These are phyloP conservation scores for Flaveria sonorensis DNA, from an alignment of 129 eudicot species.

Conservation along the genomic window DNA sequence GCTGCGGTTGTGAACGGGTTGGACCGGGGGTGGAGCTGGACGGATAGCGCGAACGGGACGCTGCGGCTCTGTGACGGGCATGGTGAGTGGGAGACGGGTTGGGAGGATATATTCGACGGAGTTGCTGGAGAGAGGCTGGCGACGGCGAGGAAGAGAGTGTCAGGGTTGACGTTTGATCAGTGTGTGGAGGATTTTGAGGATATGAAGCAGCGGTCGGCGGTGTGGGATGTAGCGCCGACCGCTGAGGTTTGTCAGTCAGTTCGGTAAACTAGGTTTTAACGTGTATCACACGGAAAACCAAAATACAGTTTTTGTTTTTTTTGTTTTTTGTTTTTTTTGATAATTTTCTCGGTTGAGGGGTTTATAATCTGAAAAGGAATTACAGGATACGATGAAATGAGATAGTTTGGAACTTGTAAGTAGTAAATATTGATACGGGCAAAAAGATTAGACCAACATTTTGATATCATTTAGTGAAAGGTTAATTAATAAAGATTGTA, in stretches of 20 bases:
- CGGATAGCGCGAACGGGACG: conserved; percentile 53
- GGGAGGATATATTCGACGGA: conserved; percentile 66
- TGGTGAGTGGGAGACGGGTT: conserved; percentile 76
- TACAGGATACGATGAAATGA: background rate
- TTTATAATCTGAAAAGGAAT: background rate
- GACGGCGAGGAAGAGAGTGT: conserved; percentile 40
- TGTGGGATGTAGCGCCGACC: conserved; percentile 62
- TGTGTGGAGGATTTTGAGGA: conserved; percentile 63
- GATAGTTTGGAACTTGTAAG: background rate
- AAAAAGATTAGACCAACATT: background rate
- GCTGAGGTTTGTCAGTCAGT: conserved; percentile 45
- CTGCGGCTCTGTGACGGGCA: conserved; percentile 70
- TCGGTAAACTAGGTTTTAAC: background rate
- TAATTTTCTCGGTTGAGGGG: background rate
- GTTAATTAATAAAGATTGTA: background rate
- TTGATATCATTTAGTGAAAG: background rate
- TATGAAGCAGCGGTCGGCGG: conserved; percentile 47
- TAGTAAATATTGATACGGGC: background rate
- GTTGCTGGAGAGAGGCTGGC: conserved; percentile 58
- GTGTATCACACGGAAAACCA: too few species aligned
- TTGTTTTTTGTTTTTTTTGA: background rate
- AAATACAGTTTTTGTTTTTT: background rate
- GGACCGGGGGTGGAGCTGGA: conserved; percentile 76
- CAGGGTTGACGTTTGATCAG: conserved; percentile 39
- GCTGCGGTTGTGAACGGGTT: conserved; percentile 45